Percentiles rank a stretch among this genome's conserved stretches.
These are phyloP conservation scores for Candida boleticola DNA, from an alignment of 805 yeast genomes.

Conservation along the genomic window DNA sequence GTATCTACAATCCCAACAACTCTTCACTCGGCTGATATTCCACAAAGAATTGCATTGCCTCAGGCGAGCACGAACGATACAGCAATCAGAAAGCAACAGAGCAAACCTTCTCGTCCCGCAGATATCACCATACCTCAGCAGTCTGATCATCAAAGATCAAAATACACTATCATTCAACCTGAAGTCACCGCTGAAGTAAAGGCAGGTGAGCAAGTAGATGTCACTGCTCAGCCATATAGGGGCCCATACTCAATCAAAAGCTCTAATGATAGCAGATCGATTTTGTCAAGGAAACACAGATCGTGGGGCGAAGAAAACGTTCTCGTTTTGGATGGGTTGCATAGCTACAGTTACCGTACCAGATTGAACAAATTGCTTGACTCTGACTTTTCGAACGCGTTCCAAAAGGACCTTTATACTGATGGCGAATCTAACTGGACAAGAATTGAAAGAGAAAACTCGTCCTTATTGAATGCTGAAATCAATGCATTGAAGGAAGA, in stretches of 20 bases:
- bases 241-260: neutral
- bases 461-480: constrained; percentile 20
- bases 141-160: neutral
- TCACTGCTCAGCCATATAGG: constrained; percentile 1
- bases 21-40: neutral
- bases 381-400: constrained; percentile 2
- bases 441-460: constrained; percentile 21
- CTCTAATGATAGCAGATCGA: neutral
- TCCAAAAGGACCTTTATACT: constrained; percentile 9
- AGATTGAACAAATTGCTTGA: constrained; percentile 1
- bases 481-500: constrained; percentile 20
- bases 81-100: neutral
- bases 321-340: constrained; percentile 2
- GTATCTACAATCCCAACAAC: neutral
- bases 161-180: neutral
- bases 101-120: too few relatives aligned
- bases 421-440: constrained; percentile 27
- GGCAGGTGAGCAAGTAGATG: neutral
- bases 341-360: constrained; percentile 5
- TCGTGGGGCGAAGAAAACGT: constrained; percentile 5
- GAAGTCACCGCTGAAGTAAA: neutral
- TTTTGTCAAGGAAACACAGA: neutral
- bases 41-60: too few relatives aligned
- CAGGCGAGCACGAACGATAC: neutral
- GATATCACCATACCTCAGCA: neutral